Base-by-base conservation (phyloP, 2,329 filamentous ascomycete species). In the Metarhizium sp. region DNA sequence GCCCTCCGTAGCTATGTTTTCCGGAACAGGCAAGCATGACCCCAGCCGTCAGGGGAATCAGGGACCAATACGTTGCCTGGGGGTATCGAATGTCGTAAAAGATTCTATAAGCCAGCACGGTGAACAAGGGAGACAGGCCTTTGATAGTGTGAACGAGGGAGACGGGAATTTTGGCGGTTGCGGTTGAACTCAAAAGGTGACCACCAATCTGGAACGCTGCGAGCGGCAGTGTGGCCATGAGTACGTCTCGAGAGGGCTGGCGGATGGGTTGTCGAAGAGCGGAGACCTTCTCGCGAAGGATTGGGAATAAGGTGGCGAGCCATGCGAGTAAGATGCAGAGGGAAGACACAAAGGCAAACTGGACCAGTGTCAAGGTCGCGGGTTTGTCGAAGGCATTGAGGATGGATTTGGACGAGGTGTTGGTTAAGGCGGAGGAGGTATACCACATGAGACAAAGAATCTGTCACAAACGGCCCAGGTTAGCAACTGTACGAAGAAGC, bases 121-220 rank as follows among this genome's bases (percentile, higher is more conserved):
- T 99, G 69, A 99, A 95, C 7, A 99, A 78, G 4, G 94, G 94
- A 2, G 92, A 97, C 30, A 99, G 82, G 7, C 94, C 94, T 74
- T 99, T 99, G 73, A 99, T 97, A 1, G 94, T 99, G 72, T 99
- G 94, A 3, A 99, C 94, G 40, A 99, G 80, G 6, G 94, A 97
- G 1, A 99, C 94, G 0, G 94, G 92, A 54, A 99, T 97, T 68
- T 91, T 89, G 52, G 90, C 87, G 36, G 92, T 99, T 32, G 94
- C 92, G 60, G 91, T 94, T 6, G 92, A 95, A 69, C 90, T 96
- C 48, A 97, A 77, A 45, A 99, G 87, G 71, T 99, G 94, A 5
- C 94, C 94, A 40, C 87, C 87, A 52, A 99, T 89, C 71, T 96
- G 92, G 70, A 99, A 99, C 32, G 87, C 80, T 1, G 94, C 92